A percentile compares a stretch with the other conserved stretches of the same genome.
Conservation (phyloP, 148 eudicot genomes). For the Talinum fruticosum region DNA sequence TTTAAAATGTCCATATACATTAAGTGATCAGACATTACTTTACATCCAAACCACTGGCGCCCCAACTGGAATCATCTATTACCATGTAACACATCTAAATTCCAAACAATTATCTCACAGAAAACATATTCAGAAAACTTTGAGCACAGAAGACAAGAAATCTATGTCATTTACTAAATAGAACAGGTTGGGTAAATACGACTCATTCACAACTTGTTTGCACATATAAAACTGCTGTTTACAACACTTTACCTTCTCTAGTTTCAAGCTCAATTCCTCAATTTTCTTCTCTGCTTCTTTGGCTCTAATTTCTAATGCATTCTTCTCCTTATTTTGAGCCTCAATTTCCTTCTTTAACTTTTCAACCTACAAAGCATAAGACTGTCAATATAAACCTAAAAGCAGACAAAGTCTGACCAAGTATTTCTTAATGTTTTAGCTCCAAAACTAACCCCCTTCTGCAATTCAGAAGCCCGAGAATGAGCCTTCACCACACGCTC, state of each 20-base stretch:
- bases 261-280: constrained; percentile 42
- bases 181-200: not conserved
- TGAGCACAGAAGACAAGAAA: not conserved
- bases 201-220: constrained; percentile 7
- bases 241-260: constrained; percentile 51
- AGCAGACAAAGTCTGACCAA: not conserved
- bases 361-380: constrained; percentile 41
- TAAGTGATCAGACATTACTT: too few relatives aligned
- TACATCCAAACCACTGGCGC: not conserved
- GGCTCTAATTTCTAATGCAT: constrained; percentile 44
- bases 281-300: constrained; percentile 53
- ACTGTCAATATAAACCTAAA: not conserved
- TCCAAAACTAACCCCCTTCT: constrained; percentile 48
- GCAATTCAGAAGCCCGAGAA: constrained; percentile 54
- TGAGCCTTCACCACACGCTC: constrained; percentile 55
- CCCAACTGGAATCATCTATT: not conserved
- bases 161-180: not conserved
- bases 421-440: not conserved
- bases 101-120: not conserved
- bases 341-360: constrained; percentile 61
- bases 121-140: not conserved
- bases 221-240: not conserved
- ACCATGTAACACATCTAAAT: not conserved
- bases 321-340: constrained; percentile 47
- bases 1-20: not conserved